phyloP scores from a whole-genome alignment of 2,329 filamentous ascomycete genomes.

The Diaporthe capsici region DNA sequence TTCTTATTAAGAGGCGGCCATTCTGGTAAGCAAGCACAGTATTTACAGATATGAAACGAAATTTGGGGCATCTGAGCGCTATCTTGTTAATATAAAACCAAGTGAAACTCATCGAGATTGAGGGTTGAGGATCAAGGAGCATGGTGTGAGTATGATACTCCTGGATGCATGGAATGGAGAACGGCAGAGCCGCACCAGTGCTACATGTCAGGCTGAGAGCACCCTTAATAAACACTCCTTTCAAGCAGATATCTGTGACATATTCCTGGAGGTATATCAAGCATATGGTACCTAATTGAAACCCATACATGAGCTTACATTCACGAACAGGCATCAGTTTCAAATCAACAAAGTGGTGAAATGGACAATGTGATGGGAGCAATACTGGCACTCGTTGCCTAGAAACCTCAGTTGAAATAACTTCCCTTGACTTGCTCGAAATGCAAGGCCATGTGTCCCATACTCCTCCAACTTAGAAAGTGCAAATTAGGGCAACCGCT shows the following conservation, averaged over 20 bases:
- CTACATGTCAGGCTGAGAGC: neutral
- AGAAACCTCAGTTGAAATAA: too few species aligned
- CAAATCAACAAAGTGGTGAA: neutral
- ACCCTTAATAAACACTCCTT: neutral
- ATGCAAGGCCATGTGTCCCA: neutral
- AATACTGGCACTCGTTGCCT: neutral
- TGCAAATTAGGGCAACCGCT: neutral
- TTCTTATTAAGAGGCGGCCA: neutral
- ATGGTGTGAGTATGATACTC: neutral
- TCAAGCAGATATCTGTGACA: neutral
- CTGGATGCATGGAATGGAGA: neutral
- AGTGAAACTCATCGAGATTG: neutral
- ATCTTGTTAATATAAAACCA: neutral
- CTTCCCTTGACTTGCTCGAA: neutral
- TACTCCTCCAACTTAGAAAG: neutral
- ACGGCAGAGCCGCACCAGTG: too few species aligned
- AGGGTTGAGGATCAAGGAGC: neutral
- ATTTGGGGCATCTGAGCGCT: neutral
- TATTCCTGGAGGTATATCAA: neutral
- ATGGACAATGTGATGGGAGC: neutral
- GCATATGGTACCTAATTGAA: rapidly evolving
- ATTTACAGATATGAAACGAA: neutral
- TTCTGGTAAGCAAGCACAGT: neutral
- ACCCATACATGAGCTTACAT: neutral
- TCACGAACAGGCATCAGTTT: neutral